These are phyloP conservation scores for Lactarius psammicola DNA, from an alignment of 768 basidiomycete species.

Conservation along the genomic window DNA sequence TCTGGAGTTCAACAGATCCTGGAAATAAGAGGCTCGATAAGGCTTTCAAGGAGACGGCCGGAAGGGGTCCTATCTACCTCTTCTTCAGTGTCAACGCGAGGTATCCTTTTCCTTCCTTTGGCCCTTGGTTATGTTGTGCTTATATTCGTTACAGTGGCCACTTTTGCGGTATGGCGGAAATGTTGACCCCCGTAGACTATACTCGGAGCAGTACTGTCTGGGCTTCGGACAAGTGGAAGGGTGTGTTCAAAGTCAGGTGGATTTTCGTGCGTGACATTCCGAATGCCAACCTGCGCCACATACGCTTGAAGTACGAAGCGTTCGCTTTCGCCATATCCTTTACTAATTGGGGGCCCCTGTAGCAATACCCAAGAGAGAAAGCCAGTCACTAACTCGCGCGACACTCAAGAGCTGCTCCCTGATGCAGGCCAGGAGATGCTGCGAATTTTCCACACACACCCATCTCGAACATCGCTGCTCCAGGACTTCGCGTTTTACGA, in stretches of 20 bases:
- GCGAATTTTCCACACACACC: constrained; percentile 91
- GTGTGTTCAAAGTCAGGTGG: constrained; percentile 98
- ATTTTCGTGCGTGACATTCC: constrained; percentile 96
- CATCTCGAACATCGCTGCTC: constrained; percentile 86
- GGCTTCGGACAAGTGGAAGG: constrained; percentile 99
- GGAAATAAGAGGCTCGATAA: constrained; percentile 97
- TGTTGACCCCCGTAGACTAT: constrained; percentile 95
- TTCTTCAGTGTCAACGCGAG: constrained; percentile 98
- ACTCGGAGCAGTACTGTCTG: constrained; percentile 93
- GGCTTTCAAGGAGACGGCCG: constrained; percentile 93
- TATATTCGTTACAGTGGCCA: constrained; percentile 61
- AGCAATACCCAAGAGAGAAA: constrained; percentile 98
- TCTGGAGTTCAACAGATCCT: constrained; percentile 96
- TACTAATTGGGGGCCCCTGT: constrained; percentile 20
- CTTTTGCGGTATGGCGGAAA: constrained; percentile 98
- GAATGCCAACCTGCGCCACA: constrained; percentile 84
- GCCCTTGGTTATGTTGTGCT: not conserved
- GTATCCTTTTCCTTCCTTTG: constrained; percentile 35
- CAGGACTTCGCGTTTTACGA: constrained; percentile 95
- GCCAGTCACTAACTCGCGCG: constrained; percentile 96
- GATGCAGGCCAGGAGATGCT: constrained; percentile 98
- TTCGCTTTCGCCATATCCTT: not conserved
- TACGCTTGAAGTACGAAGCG: constrained; percentile 69
- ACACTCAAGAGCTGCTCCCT: constrained; percentile 94
- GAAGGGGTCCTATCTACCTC: constrained; percentile 91